A percentile compares a stretch with the other conserved stretches of the same genome.
Evolutionary conservation across 345 rosid species (phyloP).

Genomic region (Arabis hirsuta): DNA sequence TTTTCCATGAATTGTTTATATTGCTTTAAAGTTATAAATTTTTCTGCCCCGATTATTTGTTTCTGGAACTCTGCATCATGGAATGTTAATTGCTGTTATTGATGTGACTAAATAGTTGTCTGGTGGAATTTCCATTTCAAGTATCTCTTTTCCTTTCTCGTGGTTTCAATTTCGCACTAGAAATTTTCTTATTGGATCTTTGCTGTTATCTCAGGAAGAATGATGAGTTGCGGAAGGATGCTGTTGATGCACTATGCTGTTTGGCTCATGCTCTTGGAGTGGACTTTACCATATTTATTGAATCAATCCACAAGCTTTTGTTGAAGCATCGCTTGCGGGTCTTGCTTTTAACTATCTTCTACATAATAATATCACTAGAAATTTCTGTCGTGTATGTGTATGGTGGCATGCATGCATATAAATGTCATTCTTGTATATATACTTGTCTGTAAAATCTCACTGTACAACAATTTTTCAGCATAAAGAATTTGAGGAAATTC

Average conservation of each 20-base stretch:
- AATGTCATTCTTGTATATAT: conserved; percentile 4
- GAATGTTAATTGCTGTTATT: conserved; percentile 16
- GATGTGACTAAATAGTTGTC: conserved; percentile 17
- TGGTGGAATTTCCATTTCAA: conserved; percentile 16
- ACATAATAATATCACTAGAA: conserved; percentile 7
- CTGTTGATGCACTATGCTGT: conserved; percentile 97
- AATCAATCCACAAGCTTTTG: conserved; percentile 88
- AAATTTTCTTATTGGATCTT: conserved; percentile 12
- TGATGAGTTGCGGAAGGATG: conserved; percentile 93
- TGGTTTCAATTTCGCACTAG: conserved; percentile 15
- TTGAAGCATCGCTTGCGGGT: conserved; percentile 78
- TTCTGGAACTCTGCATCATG: conserved; percentile 24
- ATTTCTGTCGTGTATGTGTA: conserved; percentile 7
- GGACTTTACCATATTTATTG: conserved; percentile 93
- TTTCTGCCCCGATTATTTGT: conserved; percentile 2
- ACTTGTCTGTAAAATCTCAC: conserved; percentile 13
- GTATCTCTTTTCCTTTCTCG: conserved; percentile 13
- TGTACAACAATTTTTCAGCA: conserved; percentile 60
- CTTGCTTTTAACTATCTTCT: conserved; percentile 28
- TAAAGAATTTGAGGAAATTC: conserved; percentile 95
- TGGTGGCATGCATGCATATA: neutral
- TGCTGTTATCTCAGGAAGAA: conserved; percentile 60
- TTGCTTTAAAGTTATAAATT: conserved; percentile 22
- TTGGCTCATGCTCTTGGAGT: conserved; percentile 98
- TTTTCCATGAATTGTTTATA: conserved; percentile 12